Conservation (phyloP, 1,139 yeast genomes). For the Protomyces gravidus region DNA sequence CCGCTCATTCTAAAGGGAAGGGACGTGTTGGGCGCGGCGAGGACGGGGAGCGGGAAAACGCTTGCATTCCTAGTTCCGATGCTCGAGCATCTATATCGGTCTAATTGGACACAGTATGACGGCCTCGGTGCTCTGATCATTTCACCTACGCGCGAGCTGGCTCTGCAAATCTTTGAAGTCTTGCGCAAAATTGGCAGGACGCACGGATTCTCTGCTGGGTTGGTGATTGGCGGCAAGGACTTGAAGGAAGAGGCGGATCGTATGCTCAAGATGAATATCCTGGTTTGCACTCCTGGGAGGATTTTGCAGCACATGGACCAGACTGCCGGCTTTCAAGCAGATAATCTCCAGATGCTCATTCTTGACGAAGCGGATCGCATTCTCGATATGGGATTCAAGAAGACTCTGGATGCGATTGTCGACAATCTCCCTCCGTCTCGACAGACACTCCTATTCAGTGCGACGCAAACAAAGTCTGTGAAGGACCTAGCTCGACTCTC, state of each 20-base stretch:
- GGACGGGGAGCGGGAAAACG: conserved; percentile 96
- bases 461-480: conserved; percentile 87
- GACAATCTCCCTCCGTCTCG: conserved; percentile 72
- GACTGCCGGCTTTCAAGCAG: conserved; percentile 75
- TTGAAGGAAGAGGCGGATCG: conserved; percentile 82
- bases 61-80: conserved; percentile 80
- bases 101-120: conserved; percentile 79
- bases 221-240: conserved; percentile 96
- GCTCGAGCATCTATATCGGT: conserved; percentile 46
- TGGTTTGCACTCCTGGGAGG: conserved; percentile 96
- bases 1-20: conserved; percentile 72
- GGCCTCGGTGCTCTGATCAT: conserved; percentile 90
- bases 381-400: conserved; percentile 92
- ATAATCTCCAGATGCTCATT: conserved; percentile 75
- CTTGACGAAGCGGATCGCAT: conserved; percentile 96
- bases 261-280: conserved; percentile 72
- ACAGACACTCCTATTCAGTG: conserved; percentile 85
- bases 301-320: conserved; percentile 92
- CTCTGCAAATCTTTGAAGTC: conserved; percentile 91
- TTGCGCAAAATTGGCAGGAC: conserved; percentile 75
- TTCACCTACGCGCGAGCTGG: conserved; percentile 91
- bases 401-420: conserved; percentile 78
- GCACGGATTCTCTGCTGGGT: conserved; percentile 82
- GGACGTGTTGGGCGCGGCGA: conserved; percentile 88
- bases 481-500: conserved; percentile 85